phyloP scores from a whole-genome alignment of 1,139 yeast genomes.

The Scheffersomyces segobiensis region DNA sequence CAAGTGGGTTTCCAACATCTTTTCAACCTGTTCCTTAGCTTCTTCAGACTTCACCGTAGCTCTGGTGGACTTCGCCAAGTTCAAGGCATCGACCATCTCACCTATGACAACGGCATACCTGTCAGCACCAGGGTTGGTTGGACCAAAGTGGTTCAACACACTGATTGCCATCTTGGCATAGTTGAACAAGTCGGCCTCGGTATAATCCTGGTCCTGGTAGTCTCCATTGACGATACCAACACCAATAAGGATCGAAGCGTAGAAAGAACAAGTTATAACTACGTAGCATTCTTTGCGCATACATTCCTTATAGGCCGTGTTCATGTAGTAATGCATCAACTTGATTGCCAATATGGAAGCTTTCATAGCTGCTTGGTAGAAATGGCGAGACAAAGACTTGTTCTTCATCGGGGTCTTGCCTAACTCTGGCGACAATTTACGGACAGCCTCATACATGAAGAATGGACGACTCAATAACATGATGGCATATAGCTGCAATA shows the following conservation, averaged over 20 bases:
- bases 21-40: not conserved
- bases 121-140: constrained; percentile 15
- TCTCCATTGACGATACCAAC: constrained; percentile 15
- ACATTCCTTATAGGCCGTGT: not conserved
- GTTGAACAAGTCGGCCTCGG: constrained; percentile 15
- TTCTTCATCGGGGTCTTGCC: not conserved
- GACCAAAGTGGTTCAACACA: constrained; percentile 15
- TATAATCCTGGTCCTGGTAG: constrained; percentile 13
- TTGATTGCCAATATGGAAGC: constrained; percentile 8
- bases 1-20: constrained; percentile 3
- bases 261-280: constrained; percentile 6
- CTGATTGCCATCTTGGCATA: constrained; percentile 12
- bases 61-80: constrained; percentile 6
- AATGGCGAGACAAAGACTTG: constrained; percentile 1
- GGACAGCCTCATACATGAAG: not conserved
- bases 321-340: constrained; percentile 4
- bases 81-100: constrained; percentile 16
- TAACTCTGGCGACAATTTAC: not conserved
- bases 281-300: constrained; percentile 4
- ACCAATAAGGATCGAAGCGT: constrained; percentile 15
- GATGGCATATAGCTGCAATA: constrained; percentile 5
- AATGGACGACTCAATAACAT: constrained; percentile 5
- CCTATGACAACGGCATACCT: constrained; percentile 15
- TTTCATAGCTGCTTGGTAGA: constrained; percentile 5
- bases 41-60: constrained; percentile 3